phyloP scores from a whole-genome alignment of 2,329 filamentous ascomycete species.

The Arthrobotrys megalospora region DNA sequence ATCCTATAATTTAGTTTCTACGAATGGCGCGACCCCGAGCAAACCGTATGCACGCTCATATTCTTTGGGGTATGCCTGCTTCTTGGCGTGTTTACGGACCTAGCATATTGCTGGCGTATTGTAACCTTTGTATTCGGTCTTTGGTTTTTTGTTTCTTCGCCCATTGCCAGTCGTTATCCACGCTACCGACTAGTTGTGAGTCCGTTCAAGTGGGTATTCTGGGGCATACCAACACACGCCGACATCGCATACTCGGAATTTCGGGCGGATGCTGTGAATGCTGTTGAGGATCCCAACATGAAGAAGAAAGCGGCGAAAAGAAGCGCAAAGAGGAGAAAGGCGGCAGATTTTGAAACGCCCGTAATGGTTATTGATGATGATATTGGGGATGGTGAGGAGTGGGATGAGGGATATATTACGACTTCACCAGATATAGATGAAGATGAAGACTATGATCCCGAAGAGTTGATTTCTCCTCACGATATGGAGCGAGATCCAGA shows the following conservation, averaged over 20 bases:
- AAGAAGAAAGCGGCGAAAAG: slow-evolving; percentile 43
- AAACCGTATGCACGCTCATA: slow-evolving; percentile 42
- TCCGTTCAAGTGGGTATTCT: slow-evolving; percentile 47
- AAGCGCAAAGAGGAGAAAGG: slow-evolving; percentile 31
- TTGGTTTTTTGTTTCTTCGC: slow-evolving; percentile 51
- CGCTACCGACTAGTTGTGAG: slow-evolving; percentile 45
- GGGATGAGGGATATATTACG: slow-evolving; percentile 44
- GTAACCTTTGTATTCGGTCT: slow-evolving; percentile 44
- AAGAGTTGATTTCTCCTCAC: slow-evolving; percentile 44
- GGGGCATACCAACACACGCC: slow-evolving; percentile 53
- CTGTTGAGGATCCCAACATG: slow-evolving; percentile 30
- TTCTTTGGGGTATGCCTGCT: slow-evolving; percentile 37
- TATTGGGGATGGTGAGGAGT: slow-evolving; percentile 29
- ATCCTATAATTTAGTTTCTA: slow-evolving; percentile 21
- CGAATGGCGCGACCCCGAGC: slow-evolving; percentile 43
- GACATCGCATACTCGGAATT: slow-evolving; percentile 54
- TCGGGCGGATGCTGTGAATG: slow-evolving; percentile 35
- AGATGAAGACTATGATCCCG: slow-evolving; percentile 50
- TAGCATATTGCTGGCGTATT: slow-evolving; percentile 47
- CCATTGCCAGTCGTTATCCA: slow-evolving; percentile 39
- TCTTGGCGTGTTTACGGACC: slow-evolving; percentile 28
- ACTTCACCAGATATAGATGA: slow-evolving; percentile 51
- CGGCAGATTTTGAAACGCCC: slow-evolving; percentile 42
- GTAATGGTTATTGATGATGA: slow-evolving; percentile 47
- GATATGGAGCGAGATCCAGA: slow-evolving; percentile 27